Conservation (phyloP, 2,329 filamentous ascomycete species). For the Rutstroemia sydowiana region DNA sequence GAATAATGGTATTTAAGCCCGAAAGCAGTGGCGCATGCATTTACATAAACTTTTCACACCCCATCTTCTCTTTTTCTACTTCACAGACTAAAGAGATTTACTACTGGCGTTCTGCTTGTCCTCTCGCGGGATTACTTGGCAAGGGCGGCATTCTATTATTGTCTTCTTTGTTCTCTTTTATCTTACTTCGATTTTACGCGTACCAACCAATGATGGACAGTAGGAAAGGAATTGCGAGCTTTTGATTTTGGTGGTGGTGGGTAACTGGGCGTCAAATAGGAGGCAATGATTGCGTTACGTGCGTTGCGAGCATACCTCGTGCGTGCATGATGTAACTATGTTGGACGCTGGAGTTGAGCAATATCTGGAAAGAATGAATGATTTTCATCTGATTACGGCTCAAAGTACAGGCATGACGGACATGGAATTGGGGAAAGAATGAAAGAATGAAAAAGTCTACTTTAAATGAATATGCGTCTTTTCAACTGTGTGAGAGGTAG, state of each 20-base stretch:
- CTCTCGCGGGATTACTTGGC: not conserved
- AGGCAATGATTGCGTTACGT: not conserved
- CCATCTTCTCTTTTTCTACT: not conserved
- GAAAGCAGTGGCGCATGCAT: not conserved
- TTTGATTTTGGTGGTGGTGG: not conserved
- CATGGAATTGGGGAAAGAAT: too few species aligned
- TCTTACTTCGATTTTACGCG: not conserved
- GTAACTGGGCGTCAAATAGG: not conserved
- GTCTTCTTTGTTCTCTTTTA: not conserved
- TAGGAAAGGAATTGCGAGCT: not conserved
- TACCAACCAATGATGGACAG: not conserved
- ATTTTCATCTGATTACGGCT: too few species aligned
- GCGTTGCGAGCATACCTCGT: too few species aligned
- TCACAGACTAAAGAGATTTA: too few species aligned
- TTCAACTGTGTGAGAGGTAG: too few species aligned
- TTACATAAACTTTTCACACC: not conserved
- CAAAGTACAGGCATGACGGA: too few species aligned
- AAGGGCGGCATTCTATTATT: not conserved
- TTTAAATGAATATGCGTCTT: too few species aligned
- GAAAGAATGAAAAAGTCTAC: too few species aligned
- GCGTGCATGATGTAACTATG: too few species aligned
- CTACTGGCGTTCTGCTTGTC: not conserved
- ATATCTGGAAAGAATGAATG: not conserved
- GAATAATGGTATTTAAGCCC: too few species aligned
- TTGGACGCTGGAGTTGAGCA: too few species aligned